phyloP scores from a whole-genome alignment of 306 rosid species.

The Medicago truncatula region DNA sequence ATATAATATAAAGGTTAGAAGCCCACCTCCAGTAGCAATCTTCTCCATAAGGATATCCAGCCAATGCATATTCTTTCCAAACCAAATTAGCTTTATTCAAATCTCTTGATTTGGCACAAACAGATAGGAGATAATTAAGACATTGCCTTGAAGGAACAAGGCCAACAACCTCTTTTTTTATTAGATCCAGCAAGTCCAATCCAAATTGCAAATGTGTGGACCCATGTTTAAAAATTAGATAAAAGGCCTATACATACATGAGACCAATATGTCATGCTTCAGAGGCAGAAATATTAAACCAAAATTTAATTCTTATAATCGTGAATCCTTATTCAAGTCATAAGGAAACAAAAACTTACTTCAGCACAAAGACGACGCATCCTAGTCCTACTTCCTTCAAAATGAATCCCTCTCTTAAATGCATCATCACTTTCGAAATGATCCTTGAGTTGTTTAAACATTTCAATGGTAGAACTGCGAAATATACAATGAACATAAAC shows the following conservation, averaged over 20 bases:
- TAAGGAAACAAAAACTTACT: too few species aligned
- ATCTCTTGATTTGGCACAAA: conserved; percentile 76
- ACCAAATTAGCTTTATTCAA: conserved; percentile 59
- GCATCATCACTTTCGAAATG: too few species aligned
- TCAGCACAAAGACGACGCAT: too few species aligned
- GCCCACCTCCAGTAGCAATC: conserved; percentile 67
- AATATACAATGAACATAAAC: too few species aligned
- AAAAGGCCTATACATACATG: conserved; percentile 62
- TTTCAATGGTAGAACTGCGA: too few species aligned
- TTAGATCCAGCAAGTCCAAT: conserved; percentile 62
- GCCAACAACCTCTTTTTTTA: conserved; percentile 68
- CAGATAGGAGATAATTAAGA: conserved; percentile 87
- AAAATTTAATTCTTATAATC: background rate
- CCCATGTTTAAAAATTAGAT: conserved; percentile 52
- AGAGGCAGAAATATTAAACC: conserved; percentile 4
- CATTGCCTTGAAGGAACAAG: conserved; percentile 79
- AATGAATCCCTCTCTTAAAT: too few species aligned
- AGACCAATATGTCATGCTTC: background rate
- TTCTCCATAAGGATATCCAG: conserved; percentile 75
- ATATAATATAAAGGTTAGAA: background rate
- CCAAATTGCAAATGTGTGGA: conserved; percentile 63
- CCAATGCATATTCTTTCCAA: conserved; percentile 75
- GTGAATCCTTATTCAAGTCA: too few species aligned
- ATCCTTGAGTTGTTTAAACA: too few species aligned
- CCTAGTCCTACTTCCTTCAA: too few species aligned